Evolutionary conservation across 2,329 filamentous ascomycete species (phyloP), one percentile per base, ranked within the genome.

Genomic region (Xylaria sp.): DNA sequence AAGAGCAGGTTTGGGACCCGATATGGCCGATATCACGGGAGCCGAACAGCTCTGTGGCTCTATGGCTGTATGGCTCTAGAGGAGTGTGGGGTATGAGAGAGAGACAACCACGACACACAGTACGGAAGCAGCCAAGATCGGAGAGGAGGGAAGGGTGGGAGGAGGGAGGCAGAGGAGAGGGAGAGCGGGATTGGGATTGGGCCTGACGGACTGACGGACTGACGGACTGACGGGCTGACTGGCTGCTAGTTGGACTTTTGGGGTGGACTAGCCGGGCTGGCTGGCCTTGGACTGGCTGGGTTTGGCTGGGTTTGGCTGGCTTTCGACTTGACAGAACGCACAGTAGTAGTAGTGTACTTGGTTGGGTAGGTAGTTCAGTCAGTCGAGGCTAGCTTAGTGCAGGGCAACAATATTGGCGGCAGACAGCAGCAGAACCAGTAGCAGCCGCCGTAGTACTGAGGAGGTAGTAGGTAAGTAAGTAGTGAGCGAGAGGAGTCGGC

Each of bases 21-120:
- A 78, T 74, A 73, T 66, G 74, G 74, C 74, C 74, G 75, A 71
- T 77, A 75, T 76, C 74, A 74, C 72, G 73, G 74, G 61, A 70
- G 63, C 71, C 55, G 70, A 34, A 63, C 52, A 63, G 70, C 59
- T 70, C 66, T 72, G 72, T 76, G 48, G 61, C 66, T 69, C 34
- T 37, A 65, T 52, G 62, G 70, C 59, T 70, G 65, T 72, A 72
- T 76, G 48, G 61, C 66, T 69, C 63, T 70, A 66, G 46, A 48
- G 69, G 68, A 66, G 65, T 72, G 72, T 74, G 70, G 68, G 70
- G 71, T 72, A 73, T 65, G 57, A 6, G 59, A 18, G 41, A 46
- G 34, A 65, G 48, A 70, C 65, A 62, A 66, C 63, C 57, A 66
- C 61, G 69, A 68, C 39, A 68, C 58, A 69, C 66, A 65, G 60